These are phyloP conservation scores for Xylaria intraflava DNA, from an alignment of 495 filamentous ascomycete genomes.

Conservation along the genomic window DNA sequence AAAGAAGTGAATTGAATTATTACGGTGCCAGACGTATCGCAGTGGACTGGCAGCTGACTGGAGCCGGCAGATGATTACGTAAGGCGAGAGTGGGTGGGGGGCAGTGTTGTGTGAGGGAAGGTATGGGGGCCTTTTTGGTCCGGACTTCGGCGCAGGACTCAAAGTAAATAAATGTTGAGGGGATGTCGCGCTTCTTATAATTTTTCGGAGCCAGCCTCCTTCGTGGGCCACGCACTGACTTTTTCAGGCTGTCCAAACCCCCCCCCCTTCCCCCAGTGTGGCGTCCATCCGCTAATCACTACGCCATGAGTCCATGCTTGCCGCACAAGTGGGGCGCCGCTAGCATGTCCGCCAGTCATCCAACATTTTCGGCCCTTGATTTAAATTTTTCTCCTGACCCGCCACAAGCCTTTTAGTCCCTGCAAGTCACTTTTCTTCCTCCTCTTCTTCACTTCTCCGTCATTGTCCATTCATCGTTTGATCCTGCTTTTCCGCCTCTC, in stretches of 20 bases:
- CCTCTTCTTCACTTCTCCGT: conserved; percentile 12
- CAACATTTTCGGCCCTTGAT: conserved; percentile 26
- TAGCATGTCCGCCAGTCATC: conserved; percentile 39
- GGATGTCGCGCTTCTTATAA: conserved; percentile 44
- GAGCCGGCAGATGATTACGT: conserved; percentile 21
- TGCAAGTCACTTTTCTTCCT: conserved; percentile 25
- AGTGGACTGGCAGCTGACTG: conserved; percentile 23
- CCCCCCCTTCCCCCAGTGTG: conserved; percentile 28
- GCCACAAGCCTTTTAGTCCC: conserved; percentile 21
- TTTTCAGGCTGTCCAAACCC: conserved; percentile 23
- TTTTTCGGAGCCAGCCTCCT: conserved; percentile 29
- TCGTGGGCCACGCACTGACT: conserved; percentile 24
- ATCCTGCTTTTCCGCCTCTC: not conserved
- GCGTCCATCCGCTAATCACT: conserved; percentile 23
- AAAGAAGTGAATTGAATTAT: conserved; percentile 14
- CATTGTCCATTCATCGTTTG: conserved; percentile 1
- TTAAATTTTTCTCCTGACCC: conserved; percentile 27
- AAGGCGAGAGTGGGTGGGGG: conserved; percentile 28
- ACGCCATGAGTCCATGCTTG: conserved; percentile 16
- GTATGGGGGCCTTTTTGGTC: conserved; percentile 40
- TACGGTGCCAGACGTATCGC: conserved; percentile 10
- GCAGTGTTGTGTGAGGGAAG: conserved; percentile 27
- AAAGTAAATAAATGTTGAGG: conserved; percentile 38
- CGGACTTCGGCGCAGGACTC: conserved; percentile 42
- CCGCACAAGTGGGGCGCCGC: conserved; percentile 37